Percentiles rank a stretch among this genome's conserved stretches.
These are phyloP conservation scores for Neurospora intermedia DNA, from an alignment of 495 filamentous ascomycete genomes.

Conservation along the genomic window DNA sequence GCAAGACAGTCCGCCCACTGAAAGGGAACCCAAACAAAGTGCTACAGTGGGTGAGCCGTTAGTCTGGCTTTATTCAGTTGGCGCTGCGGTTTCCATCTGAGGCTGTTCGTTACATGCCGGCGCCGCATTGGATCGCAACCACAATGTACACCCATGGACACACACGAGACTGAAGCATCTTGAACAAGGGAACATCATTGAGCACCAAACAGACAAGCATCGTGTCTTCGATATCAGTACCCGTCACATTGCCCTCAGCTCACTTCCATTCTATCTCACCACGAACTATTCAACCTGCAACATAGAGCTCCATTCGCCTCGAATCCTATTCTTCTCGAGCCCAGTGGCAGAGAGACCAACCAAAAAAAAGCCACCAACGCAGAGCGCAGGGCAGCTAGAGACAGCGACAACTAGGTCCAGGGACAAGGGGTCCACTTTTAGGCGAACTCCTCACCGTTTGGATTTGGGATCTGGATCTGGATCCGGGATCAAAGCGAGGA, in stretches of 20 bases:
- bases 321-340: not conserved
- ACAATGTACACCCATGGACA: not conserved
- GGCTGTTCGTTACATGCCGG: not conserved
- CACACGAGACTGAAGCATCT: not conserved
- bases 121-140: not conserved
- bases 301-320: not conserved
- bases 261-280: not conserved
- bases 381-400: not conserved
- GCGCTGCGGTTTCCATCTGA: not conserved
- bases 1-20: not conserved
- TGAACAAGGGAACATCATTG: not conserved
- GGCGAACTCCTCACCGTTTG: not conserved
- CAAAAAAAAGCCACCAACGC: not conserved
- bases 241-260: not conserved
- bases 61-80: not conserved
- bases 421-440: conserved; percentile 1
- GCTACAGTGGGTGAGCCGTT: not conserved
- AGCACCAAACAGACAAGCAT: not conserved
- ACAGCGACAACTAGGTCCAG: not conserved
- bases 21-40: not conserved
- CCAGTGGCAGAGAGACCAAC: not conserved
- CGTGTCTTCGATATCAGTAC: not conserved
- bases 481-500: not conserved
- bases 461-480: not conserved
- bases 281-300: not conserved